phyloP scores from a whole-genome alignment of 345 rosid genomes.

The Capsella bursapastoris region DNA sequence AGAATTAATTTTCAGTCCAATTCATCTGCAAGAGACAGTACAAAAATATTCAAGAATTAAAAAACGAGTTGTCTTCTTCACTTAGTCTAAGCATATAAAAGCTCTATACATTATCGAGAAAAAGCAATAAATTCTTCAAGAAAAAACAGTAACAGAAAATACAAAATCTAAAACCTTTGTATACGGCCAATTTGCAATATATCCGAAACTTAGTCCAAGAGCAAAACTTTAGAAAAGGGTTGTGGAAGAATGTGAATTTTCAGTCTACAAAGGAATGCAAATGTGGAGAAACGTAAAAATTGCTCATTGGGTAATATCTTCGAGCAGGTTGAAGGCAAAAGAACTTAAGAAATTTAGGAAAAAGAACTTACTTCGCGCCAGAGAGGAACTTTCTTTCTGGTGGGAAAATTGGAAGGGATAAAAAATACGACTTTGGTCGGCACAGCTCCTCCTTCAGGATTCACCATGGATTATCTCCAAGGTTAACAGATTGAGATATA shows the following conservation, averaged over 20 bases:
- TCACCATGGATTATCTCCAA: slow-evolving; percentile 42
- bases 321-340: slow-evolving; percentile 38
- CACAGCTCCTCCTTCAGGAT: slow-evolving; percentile 32
- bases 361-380: slow-evolving; percentile 25
- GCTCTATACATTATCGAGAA: slow-evolving; percentile 1
- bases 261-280: slow-evolving; percentile 15
- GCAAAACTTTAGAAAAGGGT: not conserved
- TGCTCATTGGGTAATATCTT: slow-evolving; percentile 36
- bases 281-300: slow-evolving; percentile 15
- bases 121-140: not conserved
- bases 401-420: slow-evolving; percentile 8
- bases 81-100: slow-evolving; percentile 11
- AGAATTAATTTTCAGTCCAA: slow-evolving; percentile 13
- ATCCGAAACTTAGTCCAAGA: slow-evolving; percentile 12
- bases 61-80: not conserved
- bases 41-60: not conserved
- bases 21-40: slow-evolving; percentile 34
- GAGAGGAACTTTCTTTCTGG: slow-evolving; percentile 1
- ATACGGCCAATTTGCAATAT: slow-evolving; percentile 2
- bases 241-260: not conserved
- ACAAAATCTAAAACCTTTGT: not conserved
- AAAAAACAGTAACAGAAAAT: not conserved
- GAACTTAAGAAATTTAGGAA: slow-evolving; percentile 5
- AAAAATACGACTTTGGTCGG: slow-evolving; percentile 39
- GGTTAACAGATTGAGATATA: slow-evolving; percentile 36